Evolutionary conservation across 106 monocot species (phyloP).

Genomic region (Acorus calamus): DNA sequence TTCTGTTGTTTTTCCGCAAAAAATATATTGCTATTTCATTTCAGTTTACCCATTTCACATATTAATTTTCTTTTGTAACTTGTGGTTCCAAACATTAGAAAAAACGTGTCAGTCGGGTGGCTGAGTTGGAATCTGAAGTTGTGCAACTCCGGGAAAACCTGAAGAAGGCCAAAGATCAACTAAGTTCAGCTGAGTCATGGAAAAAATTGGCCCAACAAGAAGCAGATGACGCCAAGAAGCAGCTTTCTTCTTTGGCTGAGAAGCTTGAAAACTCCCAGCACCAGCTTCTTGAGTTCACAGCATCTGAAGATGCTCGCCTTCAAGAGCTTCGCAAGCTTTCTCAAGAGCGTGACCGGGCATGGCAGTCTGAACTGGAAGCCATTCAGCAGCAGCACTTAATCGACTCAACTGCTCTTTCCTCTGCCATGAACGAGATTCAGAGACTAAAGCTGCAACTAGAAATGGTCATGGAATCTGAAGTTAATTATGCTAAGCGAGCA

Average conservation of each 20-base stretch:
- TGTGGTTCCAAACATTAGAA: constrained; percentile 17
- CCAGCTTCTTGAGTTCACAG: constrained; percentile 53
- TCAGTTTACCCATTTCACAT: too few species aligned
- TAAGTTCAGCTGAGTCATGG: constrained; percentile 28
- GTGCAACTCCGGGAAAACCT: constrained; percentile 52
- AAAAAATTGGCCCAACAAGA: constrained; percentile 42
- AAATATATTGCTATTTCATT: too few species aligned
- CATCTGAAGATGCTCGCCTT: constrained; percentile 51
- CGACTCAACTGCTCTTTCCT: constrained; percentile 40
- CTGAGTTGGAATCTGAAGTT: constrained; percentile 49
- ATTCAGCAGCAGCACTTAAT: constrained; percentile 52
- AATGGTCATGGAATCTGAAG: constrained; percentile 24
- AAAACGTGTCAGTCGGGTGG: constrained; percentile 33
- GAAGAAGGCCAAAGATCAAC: constrained; percentile 55
- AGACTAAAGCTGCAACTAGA: constrained; percentile 56
- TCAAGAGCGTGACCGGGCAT: constrained; percentile 52
- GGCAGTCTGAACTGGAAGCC: constrained; percentile 83
- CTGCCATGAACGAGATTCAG: constrained; percentile 64
- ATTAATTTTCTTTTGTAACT: too few species aligned
- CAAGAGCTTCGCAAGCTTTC: constrained; percentile 57
- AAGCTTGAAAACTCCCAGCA: constrained; percentile 50
- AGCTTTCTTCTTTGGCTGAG: constrained; percentile 16
- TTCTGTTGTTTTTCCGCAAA: too few species aligned
- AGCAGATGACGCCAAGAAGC: constrained; percentile 51
- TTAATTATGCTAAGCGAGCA: constrained; percentile 15